Evolutionary conservation across 129 eudicot genomes (phyloP).

Genomic region (Tanacetum coccineum): DNA sequence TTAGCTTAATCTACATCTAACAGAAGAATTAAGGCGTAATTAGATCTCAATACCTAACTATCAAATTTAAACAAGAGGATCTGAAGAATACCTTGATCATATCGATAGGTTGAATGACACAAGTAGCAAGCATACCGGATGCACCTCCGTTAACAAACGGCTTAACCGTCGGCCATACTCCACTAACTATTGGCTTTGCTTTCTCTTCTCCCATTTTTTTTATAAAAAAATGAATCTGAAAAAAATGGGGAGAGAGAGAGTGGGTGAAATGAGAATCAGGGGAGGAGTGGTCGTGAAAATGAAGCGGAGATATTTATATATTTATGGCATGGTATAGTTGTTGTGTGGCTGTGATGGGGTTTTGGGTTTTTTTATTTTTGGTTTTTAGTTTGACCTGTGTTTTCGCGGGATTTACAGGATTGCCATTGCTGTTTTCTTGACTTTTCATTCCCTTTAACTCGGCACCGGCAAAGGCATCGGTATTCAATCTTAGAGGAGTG

Average conservation of each 20-base stretch:
- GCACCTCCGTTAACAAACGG: constrained; percentile 93
- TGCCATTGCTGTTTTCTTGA: constrained; percentile 3
- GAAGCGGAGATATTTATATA: too few species aligned
- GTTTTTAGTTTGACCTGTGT: background rate
- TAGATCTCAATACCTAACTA: too few species aligned
- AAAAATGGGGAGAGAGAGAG: constrained; percentile 14
- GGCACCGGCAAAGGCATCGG: too few species aligned
- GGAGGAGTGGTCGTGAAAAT: background rate
- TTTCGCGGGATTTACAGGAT: background rate
- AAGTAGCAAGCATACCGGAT: constrained; percentile 95
- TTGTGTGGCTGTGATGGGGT: background rate
- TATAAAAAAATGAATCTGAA: background rate
- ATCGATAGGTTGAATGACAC: constrained; percentile 92
- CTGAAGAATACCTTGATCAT: constrained; percentile 71
- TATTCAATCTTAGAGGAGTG: too few species aligned
- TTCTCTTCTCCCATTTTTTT: constrained; percentile 64
- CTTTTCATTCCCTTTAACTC: too few species aligned
- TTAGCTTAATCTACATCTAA: too few species aligned
- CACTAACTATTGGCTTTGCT: constrained; percentile 34
- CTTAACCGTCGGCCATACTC: constrained; percentile 81
- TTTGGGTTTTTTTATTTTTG: background rate
- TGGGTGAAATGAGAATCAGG: constrained; percentile 6
- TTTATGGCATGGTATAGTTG: too few species aligned
- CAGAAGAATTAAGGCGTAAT: too few species aligned
- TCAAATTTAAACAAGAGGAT: too few species aligned